Conservation (phyloP, 176 grass and related monocot genomes). For the Saccharum spontaneum region DNA sequence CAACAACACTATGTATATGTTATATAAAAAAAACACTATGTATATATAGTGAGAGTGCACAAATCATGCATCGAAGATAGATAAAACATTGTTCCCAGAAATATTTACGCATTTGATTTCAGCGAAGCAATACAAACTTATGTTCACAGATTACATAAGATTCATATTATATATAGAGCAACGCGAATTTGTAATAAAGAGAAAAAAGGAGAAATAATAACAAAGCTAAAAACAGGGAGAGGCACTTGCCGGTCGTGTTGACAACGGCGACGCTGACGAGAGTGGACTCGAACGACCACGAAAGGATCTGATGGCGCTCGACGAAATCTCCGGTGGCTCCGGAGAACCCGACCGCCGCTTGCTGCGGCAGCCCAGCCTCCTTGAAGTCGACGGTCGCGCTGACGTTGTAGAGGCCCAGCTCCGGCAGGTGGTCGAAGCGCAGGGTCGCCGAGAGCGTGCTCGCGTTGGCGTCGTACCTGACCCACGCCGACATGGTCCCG, state of each 20-base stretch:
- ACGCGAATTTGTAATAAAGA: background rate
- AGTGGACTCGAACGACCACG: slow-evolving; percentile 22
- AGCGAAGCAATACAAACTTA: background rate
- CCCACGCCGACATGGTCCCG: slow-evolving; percentile 31
- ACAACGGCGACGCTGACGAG: background rate
- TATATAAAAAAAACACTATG: too few species aligned
- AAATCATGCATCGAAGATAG: too few species aligned
- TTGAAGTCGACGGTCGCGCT: background rate
- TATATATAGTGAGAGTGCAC: too few species aligned
- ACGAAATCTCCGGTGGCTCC: background rate
- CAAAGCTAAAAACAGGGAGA: background rate
- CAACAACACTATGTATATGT: too few species aligned
- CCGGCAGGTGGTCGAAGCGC: background rate
- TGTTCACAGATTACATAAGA: background rate
- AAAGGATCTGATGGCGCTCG: slow-evolving; percentile 10
- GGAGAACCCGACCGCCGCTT: slow-evolving; percentile 2
- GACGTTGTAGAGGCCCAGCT: background rate
- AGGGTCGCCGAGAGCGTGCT: background rate
- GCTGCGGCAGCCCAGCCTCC: background rate
- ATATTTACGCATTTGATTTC: too few species aligned
- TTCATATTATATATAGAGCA: too few species aligned
- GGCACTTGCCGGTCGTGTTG: slow-evolving; percentile 5
- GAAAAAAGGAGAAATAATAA: background rate
- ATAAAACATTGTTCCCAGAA: too few species aligned
- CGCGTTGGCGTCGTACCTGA: slow-evolving; percentile 17